Evolutionary conservation across 2,329 filamentous ascomycete species (phyloP).

Genomic region (Botrytis deweyae): DNA sequence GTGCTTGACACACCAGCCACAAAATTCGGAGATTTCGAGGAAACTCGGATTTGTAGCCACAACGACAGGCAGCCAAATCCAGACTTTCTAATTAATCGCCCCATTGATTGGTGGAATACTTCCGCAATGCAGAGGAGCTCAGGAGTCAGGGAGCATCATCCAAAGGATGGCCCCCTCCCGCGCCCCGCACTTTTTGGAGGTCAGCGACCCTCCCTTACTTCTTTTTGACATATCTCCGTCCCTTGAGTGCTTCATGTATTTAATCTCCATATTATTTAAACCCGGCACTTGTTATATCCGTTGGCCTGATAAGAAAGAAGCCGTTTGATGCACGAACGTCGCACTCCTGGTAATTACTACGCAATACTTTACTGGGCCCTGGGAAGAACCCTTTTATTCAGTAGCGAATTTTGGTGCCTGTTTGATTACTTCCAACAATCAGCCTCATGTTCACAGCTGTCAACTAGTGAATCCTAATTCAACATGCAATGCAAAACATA

Average conservation of each 20-base stretch:
- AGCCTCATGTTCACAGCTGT: neutral
- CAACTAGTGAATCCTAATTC: neutral
- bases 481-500: slow-evolving; percentile 17
- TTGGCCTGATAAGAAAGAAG: neutral
- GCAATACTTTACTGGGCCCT: neutral
- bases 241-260: slow-evolving; percentile 8
- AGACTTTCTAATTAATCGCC: neutral
- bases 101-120: neutral
- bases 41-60: slow-evolving; percentile 8
- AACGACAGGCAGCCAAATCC: neutral
- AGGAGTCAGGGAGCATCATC: slow-evolving; percentile 8
- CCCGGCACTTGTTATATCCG: slow-evolving; percentile 8
- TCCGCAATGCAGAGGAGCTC: neutral
- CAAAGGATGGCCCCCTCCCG: slow-evolving; percentile 8
- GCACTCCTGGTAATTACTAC: neutral
- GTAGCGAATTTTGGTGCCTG: neutral
- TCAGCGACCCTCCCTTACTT: slow-evolving; percentile 6
- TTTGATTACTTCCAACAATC: neutral
- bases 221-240: slow-evolving; percentile 15
- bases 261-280: neutral
- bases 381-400: neutral
- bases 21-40: neutral
- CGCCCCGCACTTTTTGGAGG: slow-evolving; percentile 3
- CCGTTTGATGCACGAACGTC: neutral
- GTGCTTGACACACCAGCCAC: slow-evolving; percentile 10